A percentile compares a stretch with the other conserved stretches of the same genome.
Conservation (phyloP, 345 rosid genomes). For the Cardamine resedifolia region DNA sequence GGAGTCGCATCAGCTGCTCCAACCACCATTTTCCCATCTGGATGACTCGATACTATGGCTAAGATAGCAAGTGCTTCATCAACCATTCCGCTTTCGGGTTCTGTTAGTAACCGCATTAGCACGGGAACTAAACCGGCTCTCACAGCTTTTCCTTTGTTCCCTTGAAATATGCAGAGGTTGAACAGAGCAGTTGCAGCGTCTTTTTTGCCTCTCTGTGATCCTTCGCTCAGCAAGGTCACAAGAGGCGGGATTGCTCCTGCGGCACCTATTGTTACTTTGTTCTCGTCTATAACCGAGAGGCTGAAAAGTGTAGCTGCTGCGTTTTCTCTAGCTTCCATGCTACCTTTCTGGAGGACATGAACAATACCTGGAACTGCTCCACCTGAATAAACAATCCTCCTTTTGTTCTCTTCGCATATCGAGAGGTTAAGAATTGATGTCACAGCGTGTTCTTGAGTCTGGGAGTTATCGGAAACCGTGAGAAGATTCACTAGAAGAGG, state of each 20-base stretch:
- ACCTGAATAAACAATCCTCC: constrained; percentile 61
- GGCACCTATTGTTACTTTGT: constrained; percentile 77
- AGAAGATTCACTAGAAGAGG: constrained; percentile 82
- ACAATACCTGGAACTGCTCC: constrained; percentile 87
- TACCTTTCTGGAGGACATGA: constrained; percentile 79
- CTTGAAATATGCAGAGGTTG: constrained; percentile 86
- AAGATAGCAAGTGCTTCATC: constrained; percentile 77
- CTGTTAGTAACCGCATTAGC: constrained; percentile 61
- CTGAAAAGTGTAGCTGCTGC: constrained; percentile 97
- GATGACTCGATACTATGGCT: constrained; percentile 65
- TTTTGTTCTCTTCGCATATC: constrained; percentile 81
- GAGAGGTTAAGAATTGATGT: constrained; percentile 94
- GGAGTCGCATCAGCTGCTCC: constrained; percentile 67
- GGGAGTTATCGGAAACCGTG: constrained; percentile 52
- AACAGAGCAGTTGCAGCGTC: constrained; percentile 96
- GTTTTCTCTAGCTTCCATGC: constrained; percentile 97
- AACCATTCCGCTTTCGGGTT: constrained; percentile 65
- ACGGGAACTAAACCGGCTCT: constrained; percentile 76
- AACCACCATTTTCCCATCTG: constrained; percentile 59
- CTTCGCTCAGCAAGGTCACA: constrained; percentile 74
- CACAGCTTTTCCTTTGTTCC: constrained; percentile 90
- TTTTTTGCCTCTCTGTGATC: constrained; percentile 92
- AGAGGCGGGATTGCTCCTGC: constrained; percentile 90
- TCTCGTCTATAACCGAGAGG: constrained; percentile 87
- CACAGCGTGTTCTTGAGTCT: constrained; percentile 88